These are phyloP conservation scores for Fragaria nilgerrensis DNA, from an alignment of 306 rosid genomes.

Conservation along the genomic window DNA sequence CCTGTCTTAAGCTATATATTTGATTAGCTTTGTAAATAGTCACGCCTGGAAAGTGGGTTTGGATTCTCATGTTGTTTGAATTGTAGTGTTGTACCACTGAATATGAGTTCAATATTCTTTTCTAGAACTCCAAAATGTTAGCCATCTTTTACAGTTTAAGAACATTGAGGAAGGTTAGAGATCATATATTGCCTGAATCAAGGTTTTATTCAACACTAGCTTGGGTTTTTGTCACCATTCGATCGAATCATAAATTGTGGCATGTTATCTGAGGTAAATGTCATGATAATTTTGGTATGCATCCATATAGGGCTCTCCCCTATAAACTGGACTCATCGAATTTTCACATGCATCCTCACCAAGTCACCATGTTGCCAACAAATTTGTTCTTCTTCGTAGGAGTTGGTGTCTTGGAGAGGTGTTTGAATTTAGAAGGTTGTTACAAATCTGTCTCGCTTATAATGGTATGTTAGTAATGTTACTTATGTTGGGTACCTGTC, in stretches of 20 bases:
- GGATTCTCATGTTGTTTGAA: neutral
- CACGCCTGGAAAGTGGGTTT: conserved; percentile 1
- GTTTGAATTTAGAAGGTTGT: no score
- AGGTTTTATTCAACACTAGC: neutral
- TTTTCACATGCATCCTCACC: neutral
- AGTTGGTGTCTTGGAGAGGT: no score
- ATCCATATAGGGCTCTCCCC: neutral
- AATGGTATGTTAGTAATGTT: no score
- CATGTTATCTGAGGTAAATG: neutral
- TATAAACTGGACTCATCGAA: no score
- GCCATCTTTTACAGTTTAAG: neutral
- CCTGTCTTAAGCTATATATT: conserved; percentile 4
- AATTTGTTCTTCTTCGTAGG: no score
- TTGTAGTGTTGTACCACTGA: conserved; percentile 8
- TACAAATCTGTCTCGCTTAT: neutral
- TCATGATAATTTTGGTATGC: neutral
- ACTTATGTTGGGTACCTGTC: neutral
- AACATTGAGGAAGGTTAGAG: neutral
- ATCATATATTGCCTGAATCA: neutral
- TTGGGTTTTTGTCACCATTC: neutral
- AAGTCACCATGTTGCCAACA: neutral
- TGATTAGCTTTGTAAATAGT: conserved; percentile 39
- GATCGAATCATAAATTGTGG: neutral
- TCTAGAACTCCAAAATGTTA: neutral
- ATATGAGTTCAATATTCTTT: neutral